phyloP scores from a whole-genome alignment of 345 rosid genomes.

The Populus nigra region DNA sequence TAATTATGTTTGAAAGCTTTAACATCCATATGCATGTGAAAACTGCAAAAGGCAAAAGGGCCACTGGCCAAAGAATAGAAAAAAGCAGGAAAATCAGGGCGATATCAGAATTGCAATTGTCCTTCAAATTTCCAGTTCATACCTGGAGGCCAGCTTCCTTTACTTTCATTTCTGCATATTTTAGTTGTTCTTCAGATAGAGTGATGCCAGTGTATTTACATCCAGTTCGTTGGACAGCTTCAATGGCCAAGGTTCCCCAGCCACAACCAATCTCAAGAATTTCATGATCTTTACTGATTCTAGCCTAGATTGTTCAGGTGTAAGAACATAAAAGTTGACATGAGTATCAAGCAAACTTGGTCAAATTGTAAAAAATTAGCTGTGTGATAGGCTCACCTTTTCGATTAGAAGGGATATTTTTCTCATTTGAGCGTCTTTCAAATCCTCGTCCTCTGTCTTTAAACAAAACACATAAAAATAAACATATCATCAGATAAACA shows the following conservation, averaged over 20 bases:
- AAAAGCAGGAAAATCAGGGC: not conserved
- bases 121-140: not conserved
- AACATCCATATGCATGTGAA: not conserved
- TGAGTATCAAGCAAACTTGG: not conserved
- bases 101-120: not conserved
- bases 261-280: constrained; percentile 90
- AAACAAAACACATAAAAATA: not conserved
- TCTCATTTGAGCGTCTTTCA: constrained; percentile 70
- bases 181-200: constrained; percentile 70
- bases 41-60: not conserved
- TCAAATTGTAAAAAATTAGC: not conserved
- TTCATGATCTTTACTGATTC: constrained; percentile 54
- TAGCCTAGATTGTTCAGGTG: constrained; percentile 39
- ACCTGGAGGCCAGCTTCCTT: constrained; percentile 91
- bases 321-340: not conserved
- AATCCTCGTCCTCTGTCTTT: constrained; percentile 64
- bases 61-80: too few relatives aligned
- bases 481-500: not conserved
- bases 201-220: constrained; percentile 88
- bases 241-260: constrained; percentile 90
- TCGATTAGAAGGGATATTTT: constrained; percentile 67
- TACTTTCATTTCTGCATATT: constrained; percentile 62
- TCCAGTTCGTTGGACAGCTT: constrained; percentile 79
- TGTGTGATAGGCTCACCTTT: constrained; percentile 42
- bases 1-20: not conserved